These are phyloP conservation scores for Pseudopithomyces maydicus DNA, from an alignment of 2,329 filamentous ascomycete genomes.

Conservation along the genomic window DNA sequence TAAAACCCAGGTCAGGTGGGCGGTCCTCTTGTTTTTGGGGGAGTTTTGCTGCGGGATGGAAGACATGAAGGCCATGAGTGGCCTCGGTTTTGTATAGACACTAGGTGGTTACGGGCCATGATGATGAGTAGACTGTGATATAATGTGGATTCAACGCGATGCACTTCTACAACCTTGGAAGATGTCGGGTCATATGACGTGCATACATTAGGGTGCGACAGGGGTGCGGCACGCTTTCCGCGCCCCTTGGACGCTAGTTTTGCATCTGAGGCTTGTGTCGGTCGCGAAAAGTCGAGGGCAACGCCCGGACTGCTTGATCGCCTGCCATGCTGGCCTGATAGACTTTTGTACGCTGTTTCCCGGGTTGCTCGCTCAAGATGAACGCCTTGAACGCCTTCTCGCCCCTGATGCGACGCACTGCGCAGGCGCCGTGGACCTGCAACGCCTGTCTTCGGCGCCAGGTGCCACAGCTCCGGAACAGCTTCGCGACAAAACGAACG, in stretches of 20 bases:
- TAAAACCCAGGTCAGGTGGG: background rate
- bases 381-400: slow-evolving; percentile 28
- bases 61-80: background rate
- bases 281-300: slow-evolving; percentile 4
- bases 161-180: no score
- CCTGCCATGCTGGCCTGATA: slow-evolving; percentile 2
- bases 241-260: background rate
- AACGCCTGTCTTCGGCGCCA: slow-evolving; percentile 37
- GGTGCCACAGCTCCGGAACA: slow-evolving; percentile 8
- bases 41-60: background rate
- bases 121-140: background rate
- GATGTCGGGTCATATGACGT: background rate
- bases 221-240: slow-evolving; percentile 5
- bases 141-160: background rate
- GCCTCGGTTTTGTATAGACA: background rate
- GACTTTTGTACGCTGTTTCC: background rate
- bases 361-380: slow-evolving; percentile 36
- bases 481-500: slow-evolving; percentile 16
- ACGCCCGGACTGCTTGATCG: background rate
- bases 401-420: slow-evolving; percentile 30
- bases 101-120: background rate
- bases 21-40: background rate
- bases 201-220: background rate
- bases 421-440: slow-evolving; percentile 38
- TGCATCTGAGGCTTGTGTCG: background rate